A percentile compares a stretch with the other conserved stretches of the same genome.
Evolutionary conservation across 306 rosid species (phyloP).

Genomic region (Malus asiatica): DNA sequence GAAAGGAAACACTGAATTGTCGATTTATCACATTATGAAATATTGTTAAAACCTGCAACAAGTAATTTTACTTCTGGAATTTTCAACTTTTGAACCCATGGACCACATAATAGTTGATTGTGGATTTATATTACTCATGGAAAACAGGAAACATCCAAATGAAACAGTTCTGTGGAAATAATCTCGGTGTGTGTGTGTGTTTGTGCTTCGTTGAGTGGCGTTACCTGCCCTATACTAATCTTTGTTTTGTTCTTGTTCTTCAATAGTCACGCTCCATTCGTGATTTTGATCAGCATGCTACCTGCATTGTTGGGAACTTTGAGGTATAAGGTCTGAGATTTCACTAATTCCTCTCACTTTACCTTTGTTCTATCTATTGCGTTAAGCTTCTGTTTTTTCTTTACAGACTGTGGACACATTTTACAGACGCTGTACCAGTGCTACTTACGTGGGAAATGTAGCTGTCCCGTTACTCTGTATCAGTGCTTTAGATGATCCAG

Average conservation of each 20-base stretch:
- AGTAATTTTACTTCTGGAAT: not conserved
- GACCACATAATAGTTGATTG: not conserved
- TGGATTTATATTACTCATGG: not conserved
- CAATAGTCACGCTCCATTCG: conserved; percentile 74
- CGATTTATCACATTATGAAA: not conserved
- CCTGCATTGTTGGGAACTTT: conserved; percentile 76
- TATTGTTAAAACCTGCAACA: not conserved
- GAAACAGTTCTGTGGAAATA: not conserved
- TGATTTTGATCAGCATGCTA: conserved; percentile 85
- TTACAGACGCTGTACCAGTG: conserved; percentile 79
- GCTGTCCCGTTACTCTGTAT: conserved; percentile 86
- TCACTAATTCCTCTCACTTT: conserved; percentile 6
- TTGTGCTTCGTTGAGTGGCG: not conserved
- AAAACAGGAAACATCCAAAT: not conserved
- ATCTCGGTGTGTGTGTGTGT: not conserved
- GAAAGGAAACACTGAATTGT: not conserved
- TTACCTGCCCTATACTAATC: not conserved
- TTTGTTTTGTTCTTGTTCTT: conserved; percentile 23
- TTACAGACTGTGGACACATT: conserved; percentile 86
- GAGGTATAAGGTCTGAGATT: conserved; percentile 48
- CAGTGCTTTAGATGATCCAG: conserved; percentile 92
- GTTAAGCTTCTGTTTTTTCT: conserved; percentile 25
- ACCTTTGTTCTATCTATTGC: conserved; percentile 4
- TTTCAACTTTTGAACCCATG: not conserved
- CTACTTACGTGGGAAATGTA: conserved; percentile 67